Conservation (phyloP, 257 asterid genomes). For the Penstemon barbatus region DNA sequence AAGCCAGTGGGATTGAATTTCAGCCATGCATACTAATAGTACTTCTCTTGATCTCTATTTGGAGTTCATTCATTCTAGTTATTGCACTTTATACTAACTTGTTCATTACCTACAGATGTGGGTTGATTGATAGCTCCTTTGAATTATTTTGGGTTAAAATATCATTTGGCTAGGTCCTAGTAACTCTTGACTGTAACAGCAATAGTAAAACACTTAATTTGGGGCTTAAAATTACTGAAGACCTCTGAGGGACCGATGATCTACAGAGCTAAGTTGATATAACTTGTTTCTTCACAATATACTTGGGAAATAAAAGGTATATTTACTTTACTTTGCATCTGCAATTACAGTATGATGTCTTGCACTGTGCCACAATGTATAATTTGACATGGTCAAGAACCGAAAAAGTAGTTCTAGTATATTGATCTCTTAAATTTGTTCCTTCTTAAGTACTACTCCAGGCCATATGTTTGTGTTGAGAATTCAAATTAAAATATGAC, state of each 20-base stretch:
- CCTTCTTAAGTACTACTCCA: not conserved
- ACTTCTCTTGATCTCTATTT: too few species aligned
- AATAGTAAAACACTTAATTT: not conserved
- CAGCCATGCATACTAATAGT: too few species aligned
- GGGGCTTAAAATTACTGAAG: not conserved
- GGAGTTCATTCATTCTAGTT: too few species aligned
- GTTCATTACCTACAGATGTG: too few species aligned
- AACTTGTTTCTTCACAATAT: too few species aligned
- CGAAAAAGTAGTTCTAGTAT: not conserved
- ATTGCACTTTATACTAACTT: too few species aligned
- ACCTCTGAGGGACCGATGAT: not conserved
- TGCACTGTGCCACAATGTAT: not conserved
- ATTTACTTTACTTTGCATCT: not conserved
- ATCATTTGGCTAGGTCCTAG: too few species aligned
- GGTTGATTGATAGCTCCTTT: too few species aligned
- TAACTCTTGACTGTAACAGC: not conserved
- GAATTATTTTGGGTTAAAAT: too few species aligned
- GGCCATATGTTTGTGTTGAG: not conserved
- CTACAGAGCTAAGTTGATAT: not conserved
- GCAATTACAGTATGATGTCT: not conserved
- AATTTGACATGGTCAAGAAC: not conserved
- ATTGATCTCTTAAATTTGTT: not conserved
- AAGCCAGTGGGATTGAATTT: too few species aligned
- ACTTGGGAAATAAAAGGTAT: not conserved
- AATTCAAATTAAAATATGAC: not conserved